Percentiles rank a stretch among this genome's conserved stretches.
Conservation (phyloP, 495 filamentous ascomycete genomes). For the Astrothelium macrocarpum region DNA sequence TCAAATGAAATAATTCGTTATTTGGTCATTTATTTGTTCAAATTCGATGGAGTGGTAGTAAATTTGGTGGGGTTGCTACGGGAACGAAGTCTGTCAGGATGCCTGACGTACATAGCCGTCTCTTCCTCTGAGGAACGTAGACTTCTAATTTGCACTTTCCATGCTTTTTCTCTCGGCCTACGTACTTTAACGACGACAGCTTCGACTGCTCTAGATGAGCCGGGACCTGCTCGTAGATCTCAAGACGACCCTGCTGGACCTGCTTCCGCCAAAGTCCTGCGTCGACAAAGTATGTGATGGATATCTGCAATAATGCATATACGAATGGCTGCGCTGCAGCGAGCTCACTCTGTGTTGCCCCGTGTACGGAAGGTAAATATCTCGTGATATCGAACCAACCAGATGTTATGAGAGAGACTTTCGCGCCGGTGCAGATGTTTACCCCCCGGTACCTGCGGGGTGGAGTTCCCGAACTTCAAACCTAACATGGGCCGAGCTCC, state of each 20-base stretch:
- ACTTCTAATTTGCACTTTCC: too few relatives aligned
- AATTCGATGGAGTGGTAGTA: too few relatives aligned
- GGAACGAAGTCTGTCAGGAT: too few relatives aligned
- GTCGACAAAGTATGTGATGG: slow-evolving; percentile 1
- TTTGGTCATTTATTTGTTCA: too few relatives aligned
- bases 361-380: slow-evolving; percentile 2
- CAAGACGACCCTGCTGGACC: slow-evolving; percentile 3
- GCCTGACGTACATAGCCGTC: too few relatives aligned
- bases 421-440: neutral
- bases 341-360: neutral
- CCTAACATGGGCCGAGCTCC: neutral
- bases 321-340: slow-evolving; percentile 4
- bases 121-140: too few relatives aligned
- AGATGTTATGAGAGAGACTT: slow-evolving; percentile 2
- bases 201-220: slow-evolving; percentile 4
- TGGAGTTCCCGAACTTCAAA: slow-evolving; percentile 4
- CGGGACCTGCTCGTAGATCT: slow-evolving; percentile 3
- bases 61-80: too few relatives aligned
- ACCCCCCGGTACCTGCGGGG: neutral
- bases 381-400: slow-evolving; percentile 6
- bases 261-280: slow-evolving; percentile 2
- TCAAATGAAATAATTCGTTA: too few relatives aligned
- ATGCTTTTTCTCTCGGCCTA: too few relatives aligned
- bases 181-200: too few relatives aligned
- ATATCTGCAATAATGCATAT: slow-evolving; percentile 4